Evolutionary conservation across 192 early-diverging fungal species (phyloP), one percentile per base, ranked within the genome.

Genomic region (Coemansia sp.): DNA sequence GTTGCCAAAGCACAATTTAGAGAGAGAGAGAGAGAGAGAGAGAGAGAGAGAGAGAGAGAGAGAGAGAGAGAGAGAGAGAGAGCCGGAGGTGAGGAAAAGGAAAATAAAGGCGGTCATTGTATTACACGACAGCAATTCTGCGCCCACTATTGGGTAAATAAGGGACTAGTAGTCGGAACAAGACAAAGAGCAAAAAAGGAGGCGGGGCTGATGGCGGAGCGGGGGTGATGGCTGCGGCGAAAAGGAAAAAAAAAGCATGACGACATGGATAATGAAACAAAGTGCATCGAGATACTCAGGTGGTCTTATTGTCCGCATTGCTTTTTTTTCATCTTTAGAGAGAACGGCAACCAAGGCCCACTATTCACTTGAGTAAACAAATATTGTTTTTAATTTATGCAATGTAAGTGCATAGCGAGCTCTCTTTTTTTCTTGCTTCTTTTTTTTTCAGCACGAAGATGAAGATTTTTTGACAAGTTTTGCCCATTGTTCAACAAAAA

Each of bases 131-230:
- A 54, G 51, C 14, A 4, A 32, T 54, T 31, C 51, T 54, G 51
- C 51, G 51, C 17, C 51, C 27, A 54, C 51, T 54, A 54, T 54
- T 54, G 51, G 51, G 27, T 32, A 54, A 31, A 54, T n/a, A 54
- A 32, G 25, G 15, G 47, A 29, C 27, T 31, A 17, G 25, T 51
- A 51, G 47, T 11, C 10, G 12, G 29, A 27, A 53, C 14, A 6
- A 31, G 12, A 32, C 7, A n/a, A n/a, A n/a, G n/a, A n/a, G 32
- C 32, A 35, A 35, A 5, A 35, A 35, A 35, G n/a, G n/a, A n/a
- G n/a, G n/a, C n/a, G n/a, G n/a, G n/a, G n/a, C n/a, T n/a, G n/a
- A n/a, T n/a, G n/a, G n/a, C n/a, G n/a, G n/a, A n/a, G n/a, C n/a
- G n/a, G n/a, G n/a, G n/a, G 12, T 15, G 11, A 51, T 51, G 47